Percentiles rank a stretch among this genome's conserved stretches.
Evolutionary conservation across 352 stramenopile genomes (phyloP).

Genomic region (Globisporangium alternatum): DNA sequence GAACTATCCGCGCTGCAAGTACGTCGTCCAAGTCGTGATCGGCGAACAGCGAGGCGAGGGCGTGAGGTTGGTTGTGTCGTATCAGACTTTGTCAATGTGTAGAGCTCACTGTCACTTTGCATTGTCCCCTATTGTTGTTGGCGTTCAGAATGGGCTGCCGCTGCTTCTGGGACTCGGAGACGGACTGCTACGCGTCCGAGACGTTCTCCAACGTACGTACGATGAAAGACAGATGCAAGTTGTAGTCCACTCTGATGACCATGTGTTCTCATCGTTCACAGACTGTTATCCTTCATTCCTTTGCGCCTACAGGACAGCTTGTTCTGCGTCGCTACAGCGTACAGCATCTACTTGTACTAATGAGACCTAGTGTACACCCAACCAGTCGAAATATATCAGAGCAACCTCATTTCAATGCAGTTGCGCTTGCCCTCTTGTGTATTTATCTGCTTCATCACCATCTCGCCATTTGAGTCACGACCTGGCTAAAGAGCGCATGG

Average conservation of each 20-base stretch:
- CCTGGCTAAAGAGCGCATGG: constrained; percentile 71
- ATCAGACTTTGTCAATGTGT: not conserved
- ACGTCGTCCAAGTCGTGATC: constrained; percentile 90
- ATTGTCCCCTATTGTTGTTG: not conserved
- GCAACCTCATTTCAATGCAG: too few relatives aligned
- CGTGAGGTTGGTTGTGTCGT: constrained; percentile 40
- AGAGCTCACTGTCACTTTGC: too few relatives aligned
- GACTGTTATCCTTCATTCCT: not conserved
- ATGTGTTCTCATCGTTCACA: not conserved
- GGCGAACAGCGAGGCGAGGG: constrained; percentile 87
- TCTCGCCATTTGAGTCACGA: constrained; percentile 35
- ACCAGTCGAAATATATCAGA: not conserved
- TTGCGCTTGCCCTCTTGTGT: too few relatives aligned
- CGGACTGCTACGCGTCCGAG: constrained; percentile 87
- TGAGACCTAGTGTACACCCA: not conserved
- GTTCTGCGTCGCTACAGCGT: constrained; percentile 88
- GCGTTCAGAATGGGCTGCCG: constrained; percentile 79
- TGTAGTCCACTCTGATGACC: not conserved
- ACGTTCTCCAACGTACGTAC: constrained; percentile 82
- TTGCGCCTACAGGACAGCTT: constrained; percentile 65
- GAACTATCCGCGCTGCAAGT: constrained; percentile 88
- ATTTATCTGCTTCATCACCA: constrained; percentile 8
- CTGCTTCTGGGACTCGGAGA: constrained; percentile 90
- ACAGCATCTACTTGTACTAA: constrained; percentile 89
- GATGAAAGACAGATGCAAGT: not conserved